Percentiles rank a stretch among this genome's conserved stretches.
Conservation (phyloP, 768 basidiomycete species). For the Dendrothele bispora region DNA sequence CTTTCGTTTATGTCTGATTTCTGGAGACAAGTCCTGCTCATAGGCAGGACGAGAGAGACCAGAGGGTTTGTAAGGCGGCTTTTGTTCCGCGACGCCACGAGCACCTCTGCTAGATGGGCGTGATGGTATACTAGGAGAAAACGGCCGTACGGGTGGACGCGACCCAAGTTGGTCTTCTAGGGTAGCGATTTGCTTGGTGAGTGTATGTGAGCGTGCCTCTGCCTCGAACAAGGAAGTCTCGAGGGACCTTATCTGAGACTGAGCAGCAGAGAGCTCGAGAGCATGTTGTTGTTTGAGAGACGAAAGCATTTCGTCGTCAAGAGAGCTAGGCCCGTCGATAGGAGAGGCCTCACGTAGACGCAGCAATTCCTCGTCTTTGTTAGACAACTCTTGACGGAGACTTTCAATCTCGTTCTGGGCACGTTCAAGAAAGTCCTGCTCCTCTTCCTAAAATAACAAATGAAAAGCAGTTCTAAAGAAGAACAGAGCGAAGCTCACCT, state of each 20-base stretch:
- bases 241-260: conserved; percentile 75
- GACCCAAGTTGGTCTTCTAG: conserved; percentile 67
- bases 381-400: conserved; percentile 59
- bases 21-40: conserved; percentile 69
- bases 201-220: conserved; percentile 61
- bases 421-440: conserved; percentile 58
- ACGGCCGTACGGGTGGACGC: conserved; percentile 20
- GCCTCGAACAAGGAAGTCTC: conserved; percentile 75
- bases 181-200: conserved; percentile 65
- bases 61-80: conserved; percentile 9
- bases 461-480: neutral
- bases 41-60: conserved; percentile 55
- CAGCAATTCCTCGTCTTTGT: conserved; percentile 69
- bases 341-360: conserved; percentile 49
- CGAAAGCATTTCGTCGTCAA: conserved; percentile 72
- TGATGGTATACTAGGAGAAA: conserved; percentile 1
- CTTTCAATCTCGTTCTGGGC: conserved; percentile 71
- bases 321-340: conserved; percentile 46
- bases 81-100: no score
- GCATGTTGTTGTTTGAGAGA: conserved; percentile 73
- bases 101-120: conserved; percentile 7
- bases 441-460: conserved; percentile 48
- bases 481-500: conserved; percentile 27
- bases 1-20: conserved; percentile 78
- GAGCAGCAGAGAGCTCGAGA: conserved; percentile 78